Conservation (phyloP, 192 early-diverging fungal species). For the Coemansia sp. region DNA sequence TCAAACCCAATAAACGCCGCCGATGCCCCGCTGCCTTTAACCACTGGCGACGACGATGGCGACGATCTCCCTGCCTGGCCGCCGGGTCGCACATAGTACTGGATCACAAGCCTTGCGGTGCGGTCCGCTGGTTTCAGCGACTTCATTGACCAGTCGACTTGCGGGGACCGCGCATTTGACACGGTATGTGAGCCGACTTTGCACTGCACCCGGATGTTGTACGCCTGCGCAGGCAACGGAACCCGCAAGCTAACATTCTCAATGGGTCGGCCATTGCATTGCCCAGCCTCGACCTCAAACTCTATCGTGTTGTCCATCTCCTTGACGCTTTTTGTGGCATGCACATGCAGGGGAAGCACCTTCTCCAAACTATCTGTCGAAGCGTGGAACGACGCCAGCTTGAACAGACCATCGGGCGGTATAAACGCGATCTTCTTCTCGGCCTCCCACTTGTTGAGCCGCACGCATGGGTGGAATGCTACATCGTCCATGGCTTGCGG, state of each 20-base stretch:
- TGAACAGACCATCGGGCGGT: slow-evolving; percentile 91
- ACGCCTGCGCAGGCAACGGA: slow-evolving; percentile 32
- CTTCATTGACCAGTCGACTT: slow-evolving; percentile 39
- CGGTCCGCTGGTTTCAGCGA: slow-evolving; percentile 17
- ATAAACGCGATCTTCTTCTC: slow-evolving; percentile 85
- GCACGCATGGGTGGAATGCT: slow-evolving; percentile 89
- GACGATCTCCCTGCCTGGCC: slow-evolving; percentile 4
- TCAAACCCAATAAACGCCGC: slow-evolving; percentile 44
- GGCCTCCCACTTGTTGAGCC: slow-evolving; percentile 72
- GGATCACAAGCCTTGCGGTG: slow-evolving; percentile 17
- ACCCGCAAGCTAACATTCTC: slow-evolving; percentile 37
- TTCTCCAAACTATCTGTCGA: slow-evolving; percentile 7
- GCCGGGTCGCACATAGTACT: slow-evolving; percentile 16
- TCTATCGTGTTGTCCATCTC: slow-evolving; percentile 18
- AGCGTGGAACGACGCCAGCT: slow-evolving; percentile 56
- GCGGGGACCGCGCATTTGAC: slow-evolving; percentile 17
- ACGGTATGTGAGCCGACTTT: slow-evolving; percentile 38
- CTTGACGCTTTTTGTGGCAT: slow-evolving; percentile 12
- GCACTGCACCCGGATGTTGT: slow-evolving; percentile 45
- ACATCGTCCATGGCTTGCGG: slow-evolving; percentile 72
- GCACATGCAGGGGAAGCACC: slow-evolving; percentile 26
- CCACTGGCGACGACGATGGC: not conserved
- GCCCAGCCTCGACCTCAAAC: slow-evolving; percentile 17
- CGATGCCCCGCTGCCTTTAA: slow-evolving; percentile 1
- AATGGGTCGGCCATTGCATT: slow-evolving; percentile 22